Conservation (phyloP, 2,329 filamentous ascomycete species). For the Apiospora saccharicola region DNA sequence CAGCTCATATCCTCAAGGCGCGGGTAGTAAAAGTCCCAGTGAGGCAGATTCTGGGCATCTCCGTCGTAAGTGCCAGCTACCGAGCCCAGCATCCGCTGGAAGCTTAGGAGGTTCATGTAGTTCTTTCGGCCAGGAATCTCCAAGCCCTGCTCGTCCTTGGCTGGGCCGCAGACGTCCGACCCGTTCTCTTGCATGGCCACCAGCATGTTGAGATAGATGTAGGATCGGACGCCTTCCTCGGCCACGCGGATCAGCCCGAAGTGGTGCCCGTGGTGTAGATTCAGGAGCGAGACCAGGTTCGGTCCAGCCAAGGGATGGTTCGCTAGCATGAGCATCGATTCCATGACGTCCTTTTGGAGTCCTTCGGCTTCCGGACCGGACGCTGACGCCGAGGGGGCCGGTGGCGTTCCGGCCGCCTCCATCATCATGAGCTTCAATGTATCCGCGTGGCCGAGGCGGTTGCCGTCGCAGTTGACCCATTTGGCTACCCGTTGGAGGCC, state of each 20-base stretch:
- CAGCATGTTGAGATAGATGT: neutral
- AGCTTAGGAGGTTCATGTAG: neutral
- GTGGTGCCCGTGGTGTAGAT: neutral
- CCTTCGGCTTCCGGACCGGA: neutral
- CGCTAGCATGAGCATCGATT: conserved; percentile 12
- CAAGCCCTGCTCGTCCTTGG: neutral
- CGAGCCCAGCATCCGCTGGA: neutral
- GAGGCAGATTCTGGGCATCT: conserved; percentile 3
- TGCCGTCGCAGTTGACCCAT: neutral
- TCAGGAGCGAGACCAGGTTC: neutral
- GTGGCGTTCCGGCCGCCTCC: conserved; percentile 1
- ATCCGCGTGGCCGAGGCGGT: neutral
- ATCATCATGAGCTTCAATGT: conserved; percentile 20
- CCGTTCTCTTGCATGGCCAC: conserved; percentile 2
- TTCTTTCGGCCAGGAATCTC: neutral
- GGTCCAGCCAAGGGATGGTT: neutral
- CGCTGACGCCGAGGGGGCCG: neutral
- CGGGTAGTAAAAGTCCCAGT: conserved; percentile 13
- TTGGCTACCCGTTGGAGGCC: neutral
- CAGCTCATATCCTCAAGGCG: neutral
- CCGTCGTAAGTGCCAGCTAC: conserved; percentile 14
- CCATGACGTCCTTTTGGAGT: neutral
- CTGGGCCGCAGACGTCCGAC: neutral
- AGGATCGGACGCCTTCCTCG: conserved; percentile 7
- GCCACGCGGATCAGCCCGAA: neutral